Conservation (phyloP, 495 filamentous ascomycete species). For the Parathielavia hyrcaniae region DNA sequence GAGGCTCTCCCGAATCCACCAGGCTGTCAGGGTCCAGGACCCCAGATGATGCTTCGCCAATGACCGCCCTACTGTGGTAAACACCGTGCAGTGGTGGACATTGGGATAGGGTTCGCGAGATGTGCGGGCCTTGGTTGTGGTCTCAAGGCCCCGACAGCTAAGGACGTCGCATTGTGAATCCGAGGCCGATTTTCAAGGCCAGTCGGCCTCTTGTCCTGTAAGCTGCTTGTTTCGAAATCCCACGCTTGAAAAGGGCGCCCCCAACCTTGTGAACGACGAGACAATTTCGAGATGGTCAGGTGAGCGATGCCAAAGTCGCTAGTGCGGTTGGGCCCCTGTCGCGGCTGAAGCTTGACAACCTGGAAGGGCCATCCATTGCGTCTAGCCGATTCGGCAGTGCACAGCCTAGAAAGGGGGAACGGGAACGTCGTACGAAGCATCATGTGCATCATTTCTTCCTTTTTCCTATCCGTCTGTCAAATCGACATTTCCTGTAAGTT, state of each 20-base stretch:
- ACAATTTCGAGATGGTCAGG: slow-evolving; percentile 11
- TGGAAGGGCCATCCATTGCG: too few relatives aligned
- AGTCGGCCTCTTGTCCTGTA: background rate
- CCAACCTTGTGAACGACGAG: background rate
- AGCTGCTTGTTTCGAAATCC: slow-evolving; percentile 1
- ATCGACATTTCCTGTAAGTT: too few relatives aligned
- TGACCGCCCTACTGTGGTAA: slow-evolving; percentile 9
- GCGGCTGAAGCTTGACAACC: background rate
- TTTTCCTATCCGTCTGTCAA: too few relatives aligned
- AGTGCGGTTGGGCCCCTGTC: background rate
- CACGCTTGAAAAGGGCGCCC: slow-evolving; percentile 4
- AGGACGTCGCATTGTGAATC: background rate
- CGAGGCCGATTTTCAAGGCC: background rate
- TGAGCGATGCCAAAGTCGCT: slow-evolving; percentile 1
- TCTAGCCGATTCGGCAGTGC: too few relatives aligned
- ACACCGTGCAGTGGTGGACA: background rate
- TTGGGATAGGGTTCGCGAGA: background rate
- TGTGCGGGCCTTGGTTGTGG: slow-evolving; percentile 2
- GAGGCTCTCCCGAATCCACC: slow-evolving; percentile 10
- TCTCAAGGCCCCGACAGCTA: background rate
- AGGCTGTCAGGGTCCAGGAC: background rate
- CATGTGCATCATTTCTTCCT: too few relatives aligned
- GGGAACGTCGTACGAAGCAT: too few relatives aligned
- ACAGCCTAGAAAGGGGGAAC: too few relatives aligned
- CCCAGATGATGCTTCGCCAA: background rate